These are phyloP conservation scores for Nissolia schottii DNA, from an alignment of 306 rosid genomes.

Conservation along the genomic window DNA sequence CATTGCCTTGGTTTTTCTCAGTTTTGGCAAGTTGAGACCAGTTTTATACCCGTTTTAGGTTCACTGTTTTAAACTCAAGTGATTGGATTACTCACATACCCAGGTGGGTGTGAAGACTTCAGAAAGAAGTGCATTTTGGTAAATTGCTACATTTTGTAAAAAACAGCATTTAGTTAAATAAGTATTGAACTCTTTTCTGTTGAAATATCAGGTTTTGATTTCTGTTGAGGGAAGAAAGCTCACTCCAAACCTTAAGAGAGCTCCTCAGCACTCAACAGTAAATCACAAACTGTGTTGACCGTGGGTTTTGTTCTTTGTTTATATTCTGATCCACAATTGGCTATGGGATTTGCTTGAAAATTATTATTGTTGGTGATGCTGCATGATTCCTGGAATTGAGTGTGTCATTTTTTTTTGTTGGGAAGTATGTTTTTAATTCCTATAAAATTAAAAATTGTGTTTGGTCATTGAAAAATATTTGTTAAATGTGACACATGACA, in stretches of 20 bases:
- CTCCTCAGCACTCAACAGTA: too few relatives aligned
- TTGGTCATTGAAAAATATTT: too few relatives aligned
- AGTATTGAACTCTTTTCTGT: neutral
- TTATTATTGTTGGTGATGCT: neutral
- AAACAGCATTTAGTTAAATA: neutral
- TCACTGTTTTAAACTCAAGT: neutral
- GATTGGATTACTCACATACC: neutral
- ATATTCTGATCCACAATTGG: neutral
- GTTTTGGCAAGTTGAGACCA: conserved; percentile 28
- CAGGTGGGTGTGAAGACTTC: neutral
- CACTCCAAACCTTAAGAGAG: neutral
- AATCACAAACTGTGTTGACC: neutral
- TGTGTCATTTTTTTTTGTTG: neutral
- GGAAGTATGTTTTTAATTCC: too few relatives aligned
- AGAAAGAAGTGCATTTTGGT: neutral
- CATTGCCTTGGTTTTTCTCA: conserved; percentile 16
- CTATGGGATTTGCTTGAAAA: neutral
- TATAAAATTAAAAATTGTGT: too few relatives aligned
- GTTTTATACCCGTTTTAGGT: neutral
- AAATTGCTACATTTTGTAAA: neutral
- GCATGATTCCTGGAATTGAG: neutral
- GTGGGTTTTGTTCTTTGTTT: neutral
- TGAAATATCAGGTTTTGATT: neutral
- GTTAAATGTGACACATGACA: too few relatives aligned
- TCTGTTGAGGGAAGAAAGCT: neutral